Percentiles rank a stretch among this genome's conserved stretches.
phyloP scores from a whole-genome alignment of 179 eudicot species.

The Nepenthes alata region DNA sequence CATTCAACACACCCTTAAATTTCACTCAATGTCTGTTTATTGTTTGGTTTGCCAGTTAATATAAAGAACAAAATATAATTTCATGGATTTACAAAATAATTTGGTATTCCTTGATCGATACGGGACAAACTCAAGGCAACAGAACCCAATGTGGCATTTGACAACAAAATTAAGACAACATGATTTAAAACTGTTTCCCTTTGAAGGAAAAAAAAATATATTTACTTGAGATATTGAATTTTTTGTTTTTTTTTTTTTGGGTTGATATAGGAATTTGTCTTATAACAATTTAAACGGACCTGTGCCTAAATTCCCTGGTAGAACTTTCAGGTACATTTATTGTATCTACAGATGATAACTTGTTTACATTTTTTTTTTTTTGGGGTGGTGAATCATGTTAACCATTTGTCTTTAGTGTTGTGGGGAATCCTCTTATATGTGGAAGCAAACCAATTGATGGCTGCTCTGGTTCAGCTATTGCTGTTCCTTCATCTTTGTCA shows the following conservation, averaged over 20 bases:
- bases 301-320: slow-evolving; percentile 61
- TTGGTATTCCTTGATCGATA: too few relatives aligned
- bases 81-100: too few relatives aligned
- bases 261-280: slow-evolving; percentile 69
- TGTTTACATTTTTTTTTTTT: background rate
- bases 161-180: too few relatives aligned
- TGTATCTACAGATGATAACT: background rate
- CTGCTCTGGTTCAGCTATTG: slow-evolving; percentile 47
- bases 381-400: background rate
- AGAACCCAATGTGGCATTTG: too few relatives aligned
- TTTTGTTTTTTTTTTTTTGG: slow-evolving; percentile 8
- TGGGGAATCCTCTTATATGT: slow-evolving; percentile 70
- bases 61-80: too few relatives aligned
- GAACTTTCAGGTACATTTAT: slow-evolving; percentile 63
- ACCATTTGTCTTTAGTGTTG: slow-evolving; percentile 26
- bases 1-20: too few relatives aligned
- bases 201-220: background rate
- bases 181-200: too few relatives aligned
- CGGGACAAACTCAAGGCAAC: too few relatives aligned
- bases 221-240: slow-evolving; percentile 5
- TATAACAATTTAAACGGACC: slow-evolving; percentile 87
- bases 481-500: slow-evolving; percentile 48
- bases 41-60: too few relatives aligned
- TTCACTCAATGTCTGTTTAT: too few relatives aligned
- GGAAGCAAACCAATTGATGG: slow-evolving; percentile 41